Base-by-base conservation (phyloP, 2,329 filamentous ascomycete species). In the Mollisia scopiformis region DNA sequence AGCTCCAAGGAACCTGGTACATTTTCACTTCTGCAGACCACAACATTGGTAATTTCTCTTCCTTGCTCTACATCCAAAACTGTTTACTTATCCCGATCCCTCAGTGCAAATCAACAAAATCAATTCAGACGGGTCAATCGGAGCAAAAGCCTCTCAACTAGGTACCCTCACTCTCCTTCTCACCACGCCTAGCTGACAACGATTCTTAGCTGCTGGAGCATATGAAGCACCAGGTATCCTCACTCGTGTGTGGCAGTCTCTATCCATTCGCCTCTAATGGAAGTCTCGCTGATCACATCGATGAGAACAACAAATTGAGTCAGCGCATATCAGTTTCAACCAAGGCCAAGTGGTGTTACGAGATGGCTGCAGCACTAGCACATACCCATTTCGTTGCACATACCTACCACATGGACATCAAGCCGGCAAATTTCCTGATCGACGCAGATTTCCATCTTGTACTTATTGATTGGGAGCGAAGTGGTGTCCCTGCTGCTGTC, bases 1-100 rank as follows among this genome's bases (percentile, higher is more conserved):
- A 47, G 11, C 21, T 8, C 19, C 50, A 41, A 75, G 73, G 66
- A 5, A 74, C 72, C 10, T 78, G 73, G 73, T 78, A 76, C 57
- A 68, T 77, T 33, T 67, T 78, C 21, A 77, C 77, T 2, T 73
- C 70, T 28, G 75, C 76, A 8, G 75, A 77, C 65, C 75, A 77
- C 66, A 78, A 79, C 62, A 75, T 19, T 49, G 23, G 46, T 49
- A 31, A 16, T 14, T 3, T 16, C 2, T 30, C 67, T 14, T 71
- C 78, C 16, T 75, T 41, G 19, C 30, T 19, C 23, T 28, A 47
- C 3, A 19, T 39, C 7, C n/a, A 2, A 49, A 6, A 13, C 11
- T n/a, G 10, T 25, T 28, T 16, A 14, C 46, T 31, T 16, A 49
- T n/a, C 41, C 21, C 23, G 10, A 49, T 54, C 39, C 4, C n/a